A percentile compares a stretch with the other conserved stretches of the same genome.
Evolutionary conservation across 2,329 filamentous ascomycete species (phyloP).

Genomic region (Colletotrichum eleusines): DNA sequence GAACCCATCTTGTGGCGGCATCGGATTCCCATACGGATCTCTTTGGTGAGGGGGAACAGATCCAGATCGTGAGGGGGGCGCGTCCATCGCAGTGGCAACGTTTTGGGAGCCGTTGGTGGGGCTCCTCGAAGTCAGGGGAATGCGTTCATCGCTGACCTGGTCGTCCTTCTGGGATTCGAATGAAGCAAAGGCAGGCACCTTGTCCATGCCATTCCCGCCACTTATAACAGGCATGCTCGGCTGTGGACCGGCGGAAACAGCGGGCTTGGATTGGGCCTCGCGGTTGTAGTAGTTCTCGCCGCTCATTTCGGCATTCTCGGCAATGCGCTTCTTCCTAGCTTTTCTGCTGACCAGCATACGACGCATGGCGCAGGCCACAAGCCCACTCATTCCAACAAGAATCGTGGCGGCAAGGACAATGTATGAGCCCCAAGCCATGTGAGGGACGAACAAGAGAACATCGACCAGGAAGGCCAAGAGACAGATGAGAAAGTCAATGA

Average conservation of each 20-base stretch:
- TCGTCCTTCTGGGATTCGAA: slow-evolving; percentile 77
- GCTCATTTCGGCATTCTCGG: slow-evolving; percentile 96
- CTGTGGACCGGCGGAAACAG: slow-evolving; percentile 60
- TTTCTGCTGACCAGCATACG: slow-evolving; percentile 91
- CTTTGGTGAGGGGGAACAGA: slow-evolving; percentile 53
- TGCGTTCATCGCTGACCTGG: slow-evolving; percentile 74
- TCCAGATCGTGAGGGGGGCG: slow-evolving; percentile 52
- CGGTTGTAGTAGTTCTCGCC: slow-evolving; percentile 90
- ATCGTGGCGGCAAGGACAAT: slow-evolving; percentile 91
- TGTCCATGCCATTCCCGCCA: slow-evolving; percentile 66
- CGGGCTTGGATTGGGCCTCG: slow-evolving; percentile 67
- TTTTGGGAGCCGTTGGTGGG: slow-evolving; percentile 69
- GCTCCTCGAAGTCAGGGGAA: slow-evolving; percentile 76
- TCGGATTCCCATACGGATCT: slow-evolving; percentile 76
- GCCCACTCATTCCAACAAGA: slow-evolving; percentile 81
- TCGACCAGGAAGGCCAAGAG: slow-evolving; percentile 93
- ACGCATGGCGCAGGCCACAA: slow-evolving; percentile 95
- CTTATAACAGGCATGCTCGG: slow-evolving; percentile 70
- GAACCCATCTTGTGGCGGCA: slow-evolving; percentile 59
- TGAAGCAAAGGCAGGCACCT: slow-evolving; percentile 68
- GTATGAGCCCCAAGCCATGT: slow-evolving; percentile 94
- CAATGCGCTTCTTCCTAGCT: slow-evolving; percentile 91
- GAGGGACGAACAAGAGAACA: slow-evolving; percentile 92
- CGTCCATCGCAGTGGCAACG: slow-evolving; percentile 55
- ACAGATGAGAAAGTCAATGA: slow-evolving; percentile 86